Evolutionary conservation across 2,329 filamentous ascomycete species (phyloP), one percentile per base, ranked within the genome.

Genomic region (Fusarium sp.): DNA sequence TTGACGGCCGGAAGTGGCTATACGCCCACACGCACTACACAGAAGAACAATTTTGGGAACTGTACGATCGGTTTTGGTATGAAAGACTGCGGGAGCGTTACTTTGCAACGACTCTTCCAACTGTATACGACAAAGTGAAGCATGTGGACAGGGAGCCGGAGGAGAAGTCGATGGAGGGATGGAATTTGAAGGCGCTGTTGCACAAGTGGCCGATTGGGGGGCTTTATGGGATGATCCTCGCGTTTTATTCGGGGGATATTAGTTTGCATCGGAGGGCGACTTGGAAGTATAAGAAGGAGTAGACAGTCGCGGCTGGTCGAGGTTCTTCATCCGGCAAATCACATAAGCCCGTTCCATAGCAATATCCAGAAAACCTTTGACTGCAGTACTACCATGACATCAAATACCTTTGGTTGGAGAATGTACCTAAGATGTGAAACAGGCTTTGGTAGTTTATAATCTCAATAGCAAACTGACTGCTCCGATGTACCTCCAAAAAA

Each of bases 21-120:
- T 95, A 95, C 76, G 92, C 92, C 1, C 91, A 94, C 72, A 90
- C 91, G 0, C 94, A 93, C 79, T 94, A 94, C 76, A 85, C 85
- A 1, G 86, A 92, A 69, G 80, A 84, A 0, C 87, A 90, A 72
- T 92, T 91, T 77, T 91, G 89, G 88, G 71, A 78, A 12, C 80
- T 88, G 20, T 91, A 92, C 71, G 84, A 88, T 67, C 79, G 81
- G 22, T 69, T 77, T 11, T 86, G 83, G 83, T 92, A 92, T 73
- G 84, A 91, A 40, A 78, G 72, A 0, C 79, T 92, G 64, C 81
- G 90, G n/a, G 57, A 72, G 18, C 90, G 88, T 71, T 92, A 91
- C 76, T 76, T 81, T 11, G 90, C 90, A 3, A 81, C 79, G 0
- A 80, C 82, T 6, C 77, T 92, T 65, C 90, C 90, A 7, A 88